phyloP scores from a whole-genome alignment of 306 rosid species.

The Medicago ruthenica region DNA sequence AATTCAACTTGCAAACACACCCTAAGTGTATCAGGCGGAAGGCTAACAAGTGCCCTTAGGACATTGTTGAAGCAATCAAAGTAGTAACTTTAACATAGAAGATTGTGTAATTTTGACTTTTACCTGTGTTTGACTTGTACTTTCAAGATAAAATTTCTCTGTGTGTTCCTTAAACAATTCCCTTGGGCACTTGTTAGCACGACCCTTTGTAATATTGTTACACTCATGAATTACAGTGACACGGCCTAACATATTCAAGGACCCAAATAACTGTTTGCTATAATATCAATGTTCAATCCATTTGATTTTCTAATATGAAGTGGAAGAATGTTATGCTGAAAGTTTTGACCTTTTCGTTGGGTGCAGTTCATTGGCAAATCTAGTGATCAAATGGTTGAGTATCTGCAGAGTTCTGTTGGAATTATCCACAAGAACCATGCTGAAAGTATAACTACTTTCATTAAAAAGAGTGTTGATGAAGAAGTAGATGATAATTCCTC shows the following conservation, averaged over 20 bases:
- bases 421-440: slow-evolving; percentile 97
- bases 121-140: too few species aligned
- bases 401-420: slow-evolving; percentile 87
- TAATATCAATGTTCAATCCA: background rate
- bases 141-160: too few species aligned
- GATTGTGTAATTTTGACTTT: too few species aligned
- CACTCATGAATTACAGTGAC: background rate
- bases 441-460: slow-evolving; percentile 86
- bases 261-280: background rate
- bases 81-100: too few species aligned
- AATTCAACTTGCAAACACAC: too few species aligned
- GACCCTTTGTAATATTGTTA: too few species aligned
- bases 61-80: too few species aligned
- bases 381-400: slow-evolving; percentile 88
- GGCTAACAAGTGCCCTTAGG: too few species aligned
- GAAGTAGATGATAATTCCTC: slow-evolving; percentile 71
- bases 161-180: too few species aligned
- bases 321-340: background rate
- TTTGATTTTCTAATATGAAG: background rate
- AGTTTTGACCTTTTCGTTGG: background rate
- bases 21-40: too few species aligned
- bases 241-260: background rate
- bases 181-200: too few species aligned
- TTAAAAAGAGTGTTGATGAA: slow-evolving; percentile 87
- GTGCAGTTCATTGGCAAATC: slow-evolving; percentile 86